These are phyloP conservation scores for Penicillium flavigenum DNA, from an alignment of 495 filamentous ascomycete species.

Conservation along the genomic window DNA sequence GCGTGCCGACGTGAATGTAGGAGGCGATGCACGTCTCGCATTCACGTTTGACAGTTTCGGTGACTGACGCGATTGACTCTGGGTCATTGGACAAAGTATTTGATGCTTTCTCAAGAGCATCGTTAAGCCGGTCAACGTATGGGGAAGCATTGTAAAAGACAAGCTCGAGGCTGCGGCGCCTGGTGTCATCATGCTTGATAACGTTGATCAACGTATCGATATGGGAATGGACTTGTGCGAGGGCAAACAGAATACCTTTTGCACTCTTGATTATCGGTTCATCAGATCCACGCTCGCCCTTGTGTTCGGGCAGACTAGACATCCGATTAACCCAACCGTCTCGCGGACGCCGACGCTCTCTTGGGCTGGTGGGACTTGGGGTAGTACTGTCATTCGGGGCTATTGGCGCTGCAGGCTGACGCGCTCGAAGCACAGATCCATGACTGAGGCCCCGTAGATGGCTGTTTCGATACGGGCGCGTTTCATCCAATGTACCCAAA, in stretches of 20 bases:
- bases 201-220: slow-evolving; percentile 71
- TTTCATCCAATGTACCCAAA: slow-evolving; percentile 73
- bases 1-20: slow-evolving; percentile 71
- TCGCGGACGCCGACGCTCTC: slow-evolving; percentile 50
- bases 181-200: slow-evolving; percentile 63
- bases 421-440: slow-evolving; percentile 68
- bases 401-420: slow-evolving; percentile 39
- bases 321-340: slow-evolving; percentile 69
- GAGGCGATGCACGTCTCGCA: slow-evolving; percentile 69
- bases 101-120: slow-evolving; percentile 67
- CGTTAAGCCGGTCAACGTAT: slow-evolving; percentile 72
- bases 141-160: slow-evolving; percentile 74
- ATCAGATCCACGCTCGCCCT: slow-evolving; percentile 56
- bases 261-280: slow-evolving; percentile 74
- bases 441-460: slow-evolving; percentile 81
- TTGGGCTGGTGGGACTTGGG: slow-evolving; percentile 57
- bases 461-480: slow-evolving; percentile 67
- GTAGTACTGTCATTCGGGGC: slow-evolving; percentile 46
- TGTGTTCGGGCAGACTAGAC: slow-evolving; percentile 80
- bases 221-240: slow-evolving; percentile 76
- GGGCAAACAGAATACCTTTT: slow-evolving; percentile 82
- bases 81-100: slow-evolving; percentile 37
- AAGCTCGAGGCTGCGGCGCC: slow-evolving; percentile 71
- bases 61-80: slow-evolving; percentile 44
- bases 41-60: slow-evolving; percentile 62